Evolutionary conservation across 1,284 basidiomycete genomes (phyloP).

Genomic region (Ceratobasidium sp.): DNA sequence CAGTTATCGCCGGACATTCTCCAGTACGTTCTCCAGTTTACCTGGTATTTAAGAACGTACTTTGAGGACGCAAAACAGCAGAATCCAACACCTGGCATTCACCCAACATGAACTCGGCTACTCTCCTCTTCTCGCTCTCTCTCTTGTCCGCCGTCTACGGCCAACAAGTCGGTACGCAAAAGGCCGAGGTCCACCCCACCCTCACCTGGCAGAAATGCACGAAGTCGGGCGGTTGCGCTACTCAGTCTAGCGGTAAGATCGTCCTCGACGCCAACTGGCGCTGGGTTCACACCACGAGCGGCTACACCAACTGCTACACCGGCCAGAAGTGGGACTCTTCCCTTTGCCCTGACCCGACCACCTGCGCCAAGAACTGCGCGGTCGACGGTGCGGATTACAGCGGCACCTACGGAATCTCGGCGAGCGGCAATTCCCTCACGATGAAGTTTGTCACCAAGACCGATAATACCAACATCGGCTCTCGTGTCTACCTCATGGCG

Average conservation of each 20-base stretch:
- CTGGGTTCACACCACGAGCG: slow-evolving; percentile 46
- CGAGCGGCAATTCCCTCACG: slow-evolving; percentile 60
- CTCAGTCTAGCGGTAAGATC: slow-evolving; percentile 38
- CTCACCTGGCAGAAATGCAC: slow-evolving; percentile 45
- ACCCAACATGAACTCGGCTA: slow-evolving; percentile 28
- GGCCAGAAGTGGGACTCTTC: slow-evolving; percentile 51
- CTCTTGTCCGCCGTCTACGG: slow-evolving; percentile 36
- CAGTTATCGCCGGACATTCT: not conserved
- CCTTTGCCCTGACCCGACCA: slow-evolving; percentile 61
- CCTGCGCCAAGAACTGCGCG: slow-evolving; percentile 64
- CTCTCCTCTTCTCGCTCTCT: slow-evolving; percentile 28
- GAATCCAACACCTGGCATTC: not conserved
- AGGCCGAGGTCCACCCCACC: slow-evolving; percentile 43
- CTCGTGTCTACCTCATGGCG: slow-evolving; percentile 65
- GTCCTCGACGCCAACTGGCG: slow-evolving; percentile 46
- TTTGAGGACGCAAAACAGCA: not conserved
- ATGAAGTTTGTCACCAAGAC: slow-evolving; percentile 62
- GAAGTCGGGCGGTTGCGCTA: slow-evolving; percentile 40
- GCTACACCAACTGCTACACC: slow-evolving; percentile 65
- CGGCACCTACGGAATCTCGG: slow-evolving; percentile 60
- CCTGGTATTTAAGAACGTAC: slow-evolving; percentile 1
- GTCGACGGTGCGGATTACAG: slow-evolving; percentile 68
- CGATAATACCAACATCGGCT: slow-evolving; percentile 61
- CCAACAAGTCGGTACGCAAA: slow-evolving; percentile 42
- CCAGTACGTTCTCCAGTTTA: not conserved